These are phyloP conservation scores for Bisporella sp. DNA, from an alignment of 2,329 filamentous ascomycete genomes.

Conservation along the genomic window DNA sequence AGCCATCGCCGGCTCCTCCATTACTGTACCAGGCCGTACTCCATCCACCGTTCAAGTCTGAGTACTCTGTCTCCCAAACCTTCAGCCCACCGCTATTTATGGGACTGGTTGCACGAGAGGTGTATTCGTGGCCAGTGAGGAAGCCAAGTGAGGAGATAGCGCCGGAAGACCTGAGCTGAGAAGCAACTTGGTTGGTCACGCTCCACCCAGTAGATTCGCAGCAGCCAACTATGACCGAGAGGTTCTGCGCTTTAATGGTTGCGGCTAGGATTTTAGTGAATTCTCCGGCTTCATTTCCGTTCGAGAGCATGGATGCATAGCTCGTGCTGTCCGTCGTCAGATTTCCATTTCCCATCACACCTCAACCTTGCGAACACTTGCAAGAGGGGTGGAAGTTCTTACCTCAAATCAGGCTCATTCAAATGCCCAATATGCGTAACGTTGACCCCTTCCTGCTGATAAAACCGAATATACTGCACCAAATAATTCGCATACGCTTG, in stretches of 20 bases:
- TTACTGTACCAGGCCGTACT: constrained; percentile 39
- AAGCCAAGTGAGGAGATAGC: constrained; percentile 31
- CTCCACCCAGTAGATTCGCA: constrained; percentile 38
- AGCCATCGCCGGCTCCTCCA: constrained; percentile 42
- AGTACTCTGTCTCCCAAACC: constrained; percentile 46
- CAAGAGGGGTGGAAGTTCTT: neutral
- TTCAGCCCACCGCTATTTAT: constrained; percentile 33
- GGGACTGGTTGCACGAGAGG: constrained; percentile 31
- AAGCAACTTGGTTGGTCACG: constrained; percentile 31
- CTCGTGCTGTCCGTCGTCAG: constrained; percentile 10
- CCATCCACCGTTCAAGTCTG: constrained; percentile 38
- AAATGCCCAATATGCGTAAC: constrained; percentile 36
- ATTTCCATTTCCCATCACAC: neutral
- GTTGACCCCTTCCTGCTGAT: constrained; percentile 32
- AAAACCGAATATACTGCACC: constrained; percentile 38
- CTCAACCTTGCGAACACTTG: neutral
- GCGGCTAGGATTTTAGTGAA: constrained; percentile 40
- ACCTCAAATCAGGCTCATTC: constrained; percentile 35
- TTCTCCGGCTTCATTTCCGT: constrained; percentile 39
- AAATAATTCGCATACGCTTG: constrained; percentile 43
- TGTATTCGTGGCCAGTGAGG: constrained; percentile 35
- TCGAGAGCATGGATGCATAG: constrained; percentile 41
- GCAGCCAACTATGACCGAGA: constrained; percentile 35
- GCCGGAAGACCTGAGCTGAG: constrained; percentile 30
- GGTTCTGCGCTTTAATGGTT: constrained; percentile 30